A percentile compares a stretch with the other conserved stretches of the same genome.
These are phyloP conservation scores for Cicer judaicum DNA, from an alignment of 306 rosid species.

Conservation along the genomic window DNA sequence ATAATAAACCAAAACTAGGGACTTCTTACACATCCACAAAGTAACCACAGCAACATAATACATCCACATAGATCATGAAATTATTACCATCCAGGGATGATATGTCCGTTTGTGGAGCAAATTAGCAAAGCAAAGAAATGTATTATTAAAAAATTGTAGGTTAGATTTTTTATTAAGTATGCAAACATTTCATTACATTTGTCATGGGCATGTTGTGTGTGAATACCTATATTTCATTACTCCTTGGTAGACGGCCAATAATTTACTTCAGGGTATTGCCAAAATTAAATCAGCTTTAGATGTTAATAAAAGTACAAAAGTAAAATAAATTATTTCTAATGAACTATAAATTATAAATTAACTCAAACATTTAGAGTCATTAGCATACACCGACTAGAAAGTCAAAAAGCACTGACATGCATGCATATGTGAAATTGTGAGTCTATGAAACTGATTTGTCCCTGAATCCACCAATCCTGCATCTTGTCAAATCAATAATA, in stretches of 20 bases:
- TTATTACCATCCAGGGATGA: neutral
- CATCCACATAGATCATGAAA: neutral
- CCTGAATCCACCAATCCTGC: neutral
- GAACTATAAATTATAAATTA: neutral
- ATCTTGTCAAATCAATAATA: neutral
- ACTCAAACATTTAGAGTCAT: neutral
- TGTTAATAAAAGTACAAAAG: neutral
- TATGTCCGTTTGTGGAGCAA: neutral
- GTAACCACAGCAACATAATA: slow-evolving; percentile 26
- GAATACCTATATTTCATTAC: neutral
- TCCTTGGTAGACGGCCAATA: neutral
- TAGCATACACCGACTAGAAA: neutral
- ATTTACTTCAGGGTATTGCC: neutral
- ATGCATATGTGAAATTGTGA: neutral
- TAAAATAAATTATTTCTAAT: neutral
- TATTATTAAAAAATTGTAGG: neutral
- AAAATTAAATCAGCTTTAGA: neutral
- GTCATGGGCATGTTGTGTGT: neutral
- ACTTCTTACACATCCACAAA: slow-evolving; percentile 8
- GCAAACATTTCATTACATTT: neutral
- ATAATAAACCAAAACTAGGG: slow-evolving; percentile 14
- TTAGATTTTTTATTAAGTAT: neutral
- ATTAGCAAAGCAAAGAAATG: no score
- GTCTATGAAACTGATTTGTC: neutral
- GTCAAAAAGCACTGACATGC: slow-evolving; percentile 14